These are phyloP conservation scores for Coleophoma cylindrospora DNA, from an alignment of 2,329 filamentous ascomycete species.

Conservation along the genomic window DNA sequence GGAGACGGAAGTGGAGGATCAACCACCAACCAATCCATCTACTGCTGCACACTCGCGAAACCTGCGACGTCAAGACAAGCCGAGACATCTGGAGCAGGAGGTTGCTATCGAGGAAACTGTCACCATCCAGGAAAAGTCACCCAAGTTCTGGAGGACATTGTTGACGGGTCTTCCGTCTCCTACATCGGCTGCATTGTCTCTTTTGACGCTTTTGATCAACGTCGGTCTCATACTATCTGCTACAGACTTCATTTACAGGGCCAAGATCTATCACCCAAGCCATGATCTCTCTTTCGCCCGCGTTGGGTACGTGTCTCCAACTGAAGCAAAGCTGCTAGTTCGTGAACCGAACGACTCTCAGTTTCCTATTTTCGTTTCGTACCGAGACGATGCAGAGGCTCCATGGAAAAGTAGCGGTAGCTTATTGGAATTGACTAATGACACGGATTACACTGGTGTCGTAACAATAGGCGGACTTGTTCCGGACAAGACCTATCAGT, in stretches of 20 bases:
- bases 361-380: constrained; percentile 71
- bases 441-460: constrained; percentile 77
- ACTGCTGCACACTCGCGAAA: constrained; percentile 20
- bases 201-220: constrained; percentile 69
- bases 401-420: constrained; percentile 64
- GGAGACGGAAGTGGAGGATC: constrained; percentile 35
- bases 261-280: constrained; percentile 62
- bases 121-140: constrained; percentile 49
- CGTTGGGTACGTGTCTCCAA: constrained; percentile 79
- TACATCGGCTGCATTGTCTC: constrained; percentile 59
- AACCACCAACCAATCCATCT: constrained; percentile 20
- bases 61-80: constrained; percentile 19
- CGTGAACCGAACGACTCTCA: constrained; percentile 74
- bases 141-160: constrained; percentile 58
- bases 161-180: constrained; percentile 73
- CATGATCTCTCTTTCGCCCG: constrained; percentile 80
- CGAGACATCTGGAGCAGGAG: constrained; percentile 38
- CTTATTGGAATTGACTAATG: constrained; percentile 61
- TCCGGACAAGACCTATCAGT: constrained; percentile 74
- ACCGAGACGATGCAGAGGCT: constrained; percentile 51
- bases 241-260: constrained; percentile 73
- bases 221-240: constrained; percentile 61
- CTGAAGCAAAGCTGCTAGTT: constrained; percentile 74
- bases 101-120: constrained; percentile 61
- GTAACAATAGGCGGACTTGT: constrained; percentile 57